Conservation (phyloP, 176 grass and related monocot genomes). For the Eleusine coracana region DNA sequence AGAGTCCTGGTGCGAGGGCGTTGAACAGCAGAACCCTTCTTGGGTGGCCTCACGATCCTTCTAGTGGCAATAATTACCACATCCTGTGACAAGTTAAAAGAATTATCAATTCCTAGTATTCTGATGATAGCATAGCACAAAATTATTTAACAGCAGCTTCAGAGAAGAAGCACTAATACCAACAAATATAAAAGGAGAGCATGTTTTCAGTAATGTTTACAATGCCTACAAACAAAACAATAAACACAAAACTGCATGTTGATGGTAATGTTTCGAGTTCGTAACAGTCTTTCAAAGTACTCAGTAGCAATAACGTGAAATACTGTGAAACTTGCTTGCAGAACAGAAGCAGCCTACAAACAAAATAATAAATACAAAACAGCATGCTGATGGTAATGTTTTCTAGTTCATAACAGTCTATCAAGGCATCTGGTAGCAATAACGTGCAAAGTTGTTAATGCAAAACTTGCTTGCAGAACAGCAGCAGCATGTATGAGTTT, state of each 20-base stretch:
- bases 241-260: background rate
- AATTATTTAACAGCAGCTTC: background rate
- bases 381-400: background rate
- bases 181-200: background rate
- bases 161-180: background rate
- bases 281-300: background rate
- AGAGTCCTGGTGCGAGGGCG: conserved; percentile 89
- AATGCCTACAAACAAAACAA: background rate
- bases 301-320: background rate
- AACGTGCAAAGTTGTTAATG: background rate
- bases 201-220: background rate
- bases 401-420: background rate
- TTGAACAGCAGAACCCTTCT: conserved; percentile 89
- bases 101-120: background rate
- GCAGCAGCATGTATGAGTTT: background rate
- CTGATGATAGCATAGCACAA: background rate
- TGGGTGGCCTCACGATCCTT: conserved; percentile 89
- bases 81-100: conserved; percentile 43
- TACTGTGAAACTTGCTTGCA: background rate
- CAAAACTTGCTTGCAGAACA: background rate
- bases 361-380: background rate
- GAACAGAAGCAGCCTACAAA: background rate
- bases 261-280: background rate
- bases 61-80: conserved; percentile 80
- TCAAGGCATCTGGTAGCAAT: background rate